Conservation (phyloP, 306 rosid genomes). For the Dicorynia guianensis region DNA sequence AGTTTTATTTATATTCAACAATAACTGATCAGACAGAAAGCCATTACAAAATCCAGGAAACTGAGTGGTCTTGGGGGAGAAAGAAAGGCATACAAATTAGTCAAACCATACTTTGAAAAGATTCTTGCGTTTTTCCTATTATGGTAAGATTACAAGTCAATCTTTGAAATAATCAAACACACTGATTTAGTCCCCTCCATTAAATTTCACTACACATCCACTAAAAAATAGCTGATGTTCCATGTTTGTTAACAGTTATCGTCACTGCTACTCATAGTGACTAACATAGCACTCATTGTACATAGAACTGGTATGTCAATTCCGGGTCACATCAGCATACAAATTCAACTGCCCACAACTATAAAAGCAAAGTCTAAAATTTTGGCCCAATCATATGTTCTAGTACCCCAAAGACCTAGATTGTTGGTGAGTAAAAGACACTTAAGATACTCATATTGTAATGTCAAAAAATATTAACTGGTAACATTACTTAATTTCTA, state of each 20-base stretch:
- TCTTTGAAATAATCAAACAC: slow-evolving; percentile 22
- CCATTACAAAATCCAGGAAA: background rate
- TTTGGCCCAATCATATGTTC: background rate
- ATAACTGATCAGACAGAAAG: background rate
- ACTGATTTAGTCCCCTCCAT: background rate
- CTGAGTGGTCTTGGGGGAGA: background rate
- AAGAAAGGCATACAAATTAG: background rate
- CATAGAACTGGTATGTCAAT: background rate
- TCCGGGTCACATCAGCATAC: background rate
- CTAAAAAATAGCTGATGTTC: slow-evolving; percentile 12
- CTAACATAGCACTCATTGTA: background rate
- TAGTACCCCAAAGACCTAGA: slow-evolving; percentile 12
- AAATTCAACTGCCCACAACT: background rate
- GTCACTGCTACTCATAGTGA: slow-evolving; percentile 8
- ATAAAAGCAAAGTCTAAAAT: slow-evolving; percentile 1
- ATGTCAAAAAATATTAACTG: slow-evolving; percentile 7
- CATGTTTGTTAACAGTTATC: slow-evolving; percentile 28
- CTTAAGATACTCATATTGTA: slow-evolving; percentile 3
- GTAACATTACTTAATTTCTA: slow-evolving; percentile 19
- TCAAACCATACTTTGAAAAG: slow-evolving; percentile 20
- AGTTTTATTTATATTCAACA: background rate
- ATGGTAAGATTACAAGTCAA: slow-evolving; percentile 21
- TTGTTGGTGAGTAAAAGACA: background rate
- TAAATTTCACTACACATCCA: background rate
- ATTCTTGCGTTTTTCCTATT: background rate